A percentile compares a stretch with the other conserved stretches of the same genome.
Conservation (phyloP, 768 basidiomycete species). For the Pisolithus albus region DNA sequence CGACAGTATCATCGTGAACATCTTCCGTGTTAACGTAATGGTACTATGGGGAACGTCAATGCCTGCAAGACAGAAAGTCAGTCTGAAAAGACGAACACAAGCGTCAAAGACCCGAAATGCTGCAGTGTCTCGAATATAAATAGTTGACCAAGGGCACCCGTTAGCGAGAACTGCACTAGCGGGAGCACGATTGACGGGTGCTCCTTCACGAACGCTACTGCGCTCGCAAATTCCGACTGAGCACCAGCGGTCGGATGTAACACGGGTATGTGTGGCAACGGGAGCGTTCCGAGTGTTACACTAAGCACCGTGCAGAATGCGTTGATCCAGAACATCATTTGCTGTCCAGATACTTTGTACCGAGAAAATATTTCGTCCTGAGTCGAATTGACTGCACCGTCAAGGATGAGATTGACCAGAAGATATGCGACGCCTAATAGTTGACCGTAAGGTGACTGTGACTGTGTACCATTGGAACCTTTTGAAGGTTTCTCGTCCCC, state of each 20-base stretch:
- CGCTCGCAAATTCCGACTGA: slow-evolving; percentile 56
- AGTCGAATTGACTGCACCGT: slow-evolving; percentile 91
- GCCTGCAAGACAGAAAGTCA: not conserved
- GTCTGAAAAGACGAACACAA: slow-evolving; percentile 55
- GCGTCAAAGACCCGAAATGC: slow-evolving; percentile 83
- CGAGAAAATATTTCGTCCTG: slow-evolving; percentile 93
- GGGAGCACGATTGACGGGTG: slow-evolving; percentile 75
- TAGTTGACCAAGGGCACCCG: slow-evolving; percentile 90
- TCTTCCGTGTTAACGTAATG: slow-evolving; percentile 91
- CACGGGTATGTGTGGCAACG: slow-evolving; percentile 76
- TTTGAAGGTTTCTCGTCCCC: slow-evolving; percentile 49
- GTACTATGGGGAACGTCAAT: slow-evolving; percentile 37
- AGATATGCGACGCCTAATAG: slow-evolving; percentile 71
- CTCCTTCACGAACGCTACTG: slow-evolving; percentile 62
- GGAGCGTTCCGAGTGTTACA: slow-evolving; percentile 60
- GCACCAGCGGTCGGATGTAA: slow-evolving; percentile 61
- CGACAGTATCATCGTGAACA: slow-evolving; percentile 96
- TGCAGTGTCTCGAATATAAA: slow-evolving; percentile 97
- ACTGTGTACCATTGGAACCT: slow-evolving; percentile 28
- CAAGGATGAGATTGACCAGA: slow-evolving; percentile 80
- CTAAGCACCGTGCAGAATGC: slow-evolving; percentile 74
- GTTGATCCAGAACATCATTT: slow-evolving; percentile 99
- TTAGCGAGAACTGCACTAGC: slow-evolving; percentile 76
- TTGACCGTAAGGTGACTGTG: slow-evolving; percentile 43
- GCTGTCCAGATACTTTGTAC: slow-evolving; percentile 76